Evolutionary conservation across 768 basidiomycete species (phyloP).

Genomic region (Fomitopsis serialis): DNA sequence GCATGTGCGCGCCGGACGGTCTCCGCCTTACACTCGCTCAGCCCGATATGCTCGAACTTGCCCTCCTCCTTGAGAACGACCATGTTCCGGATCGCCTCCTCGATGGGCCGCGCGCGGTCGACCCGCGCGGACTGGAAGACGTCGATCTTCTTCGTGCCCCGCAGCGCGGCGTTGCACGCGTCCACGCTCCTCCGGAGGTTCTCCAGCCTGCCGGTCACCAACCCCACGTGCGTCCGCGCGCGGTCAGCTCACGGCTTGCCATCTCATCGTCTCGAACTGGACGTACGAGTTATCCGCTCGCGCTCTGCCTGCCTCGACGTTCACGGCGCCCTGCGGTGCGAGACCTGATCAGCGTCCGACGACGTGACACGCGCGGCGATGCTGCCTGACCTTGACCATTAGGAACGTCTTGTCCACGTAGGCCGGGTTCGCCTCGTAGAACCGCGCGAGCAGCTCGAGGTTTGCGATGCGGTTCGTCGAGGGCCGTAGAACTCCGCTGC

Average conservation of each 20-base stretch:
- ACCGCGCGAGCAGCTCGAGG: conserved; percentile 42
- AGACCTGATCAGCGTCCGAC: too few species aligned
- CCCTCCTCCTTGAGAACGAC: conserved; percentile 45
- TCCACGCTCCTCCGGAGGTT: conserved; percentile 46
- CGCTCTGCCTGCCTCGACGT: background rate
- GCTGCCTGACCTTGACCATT: conserved; percentile 44
- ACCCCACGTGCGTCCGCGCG: too few species aligned
- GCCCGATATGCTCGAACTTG: conserved; percentile 52
- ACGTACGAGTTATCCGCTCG: conserved; percentile 11
- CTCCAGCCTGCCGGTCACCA: conserved; percentile 23
- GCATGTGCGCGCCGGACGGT: conserved; percentile 37
- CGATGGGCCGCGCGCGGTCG: conserved; percentile 37
- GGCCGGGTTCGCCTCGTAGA: conserved; percentile 42
- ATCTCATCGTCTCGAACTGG: too few species aligned
- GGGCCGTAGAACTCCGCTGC: conserved; percentile 54
- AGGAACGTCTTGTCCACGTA: conserved; percentile 42
- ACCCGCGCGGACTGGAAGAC: conserved; percentile 51
- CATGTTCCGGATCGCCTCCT: conserved; percentile 40
- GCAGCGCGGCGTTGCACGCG: conserved; percentile 37
- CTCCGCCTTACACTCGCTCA: conserved; percentile 47
- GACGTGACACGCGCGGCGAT: too few species aligned
- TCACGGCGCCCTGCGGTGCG: conserved; percentile 20
- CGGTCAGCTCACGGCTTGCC: too few species aligned
- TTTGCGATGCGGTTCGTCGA: conserved; percentile 35
- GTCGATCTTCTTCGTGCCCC: conserved; percentile 52